phyloP scores from a whole-genome alignment of 495 filamentous ascomycete species.

The Talaromyces adpressus region DNA sequence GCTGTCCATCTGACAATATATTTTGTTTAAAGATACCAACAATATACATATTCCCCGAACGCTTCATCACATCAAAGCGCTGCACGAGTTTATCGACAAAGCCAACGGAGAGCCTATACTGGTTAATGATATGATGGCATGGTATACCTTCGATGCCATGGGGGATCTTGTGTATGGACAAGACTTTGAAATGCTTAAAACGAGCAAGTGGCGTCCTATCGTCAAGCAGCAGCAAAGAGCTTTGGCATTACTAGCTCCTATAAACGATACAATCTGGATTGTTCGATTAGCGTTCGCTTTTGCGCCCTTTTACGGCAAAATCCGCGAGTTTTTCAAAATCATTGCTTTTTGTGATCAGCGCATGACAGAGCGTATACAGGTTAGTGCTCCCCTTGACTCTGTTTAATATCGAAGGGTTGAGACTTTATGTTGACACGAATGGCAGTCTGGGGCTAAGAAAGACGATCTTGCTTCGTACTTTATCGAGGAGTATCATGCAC shows the following conservation, averaged over 20 bases:
- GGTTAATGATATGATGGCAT: slow-evolving; percentile 10
- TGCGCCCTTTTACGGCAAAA: slow-evolving; percentile 18
- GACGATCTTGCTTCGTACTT: slow-evolving; percentile 25
- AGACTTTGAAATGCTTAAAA: slow-evolving; percentile 27
- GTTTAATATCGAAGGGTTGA: too few species aligned
- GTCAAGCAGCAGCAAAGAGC: too few species aligned
- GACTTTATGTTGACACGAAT: too few species aligned
- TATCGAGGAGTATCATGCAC: slow-evolving; percentile 20
- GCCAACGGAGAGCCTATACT: too few species aligned
- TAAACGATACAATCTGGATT: slow-evolving; percentile 30
- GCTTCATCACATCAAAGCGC: too few species aligned
- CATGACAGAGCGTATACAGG: slow-evolving; percentile 23
- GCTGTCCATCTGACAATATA: too few species aligned
- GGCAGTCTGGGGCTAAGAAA: slow-evolving; percentile 4
- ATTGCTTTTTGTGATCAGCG: slow-evolving; percentile 23
- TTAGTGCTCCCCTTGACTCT: too few species aligned
- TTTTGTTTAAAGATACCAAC: too few species aligned
- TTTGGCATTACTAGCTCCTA: slow-evolving; percentile 19
- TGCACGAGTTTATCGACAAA: too few species aligned
- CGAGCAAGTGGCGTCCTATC: slow-evolving; percentile 16
- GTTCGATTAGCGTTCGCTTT: slow-evolving; percentile 21
- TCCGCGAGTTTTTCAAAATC: slow-evolving; percentile 26
- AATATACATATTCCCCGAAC: too few species aligned
- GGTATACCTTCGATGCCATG: slow-evolving; percentile 36
- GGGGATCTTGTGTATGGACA: slow-evolving; percentile 34